Percentiles rank a stretch among this genome's conserved stretches.
phyloP scores from a whole-genome alignment of 176 grass and related monocot genomes.

The Phoenix roebelenii region DNA sequence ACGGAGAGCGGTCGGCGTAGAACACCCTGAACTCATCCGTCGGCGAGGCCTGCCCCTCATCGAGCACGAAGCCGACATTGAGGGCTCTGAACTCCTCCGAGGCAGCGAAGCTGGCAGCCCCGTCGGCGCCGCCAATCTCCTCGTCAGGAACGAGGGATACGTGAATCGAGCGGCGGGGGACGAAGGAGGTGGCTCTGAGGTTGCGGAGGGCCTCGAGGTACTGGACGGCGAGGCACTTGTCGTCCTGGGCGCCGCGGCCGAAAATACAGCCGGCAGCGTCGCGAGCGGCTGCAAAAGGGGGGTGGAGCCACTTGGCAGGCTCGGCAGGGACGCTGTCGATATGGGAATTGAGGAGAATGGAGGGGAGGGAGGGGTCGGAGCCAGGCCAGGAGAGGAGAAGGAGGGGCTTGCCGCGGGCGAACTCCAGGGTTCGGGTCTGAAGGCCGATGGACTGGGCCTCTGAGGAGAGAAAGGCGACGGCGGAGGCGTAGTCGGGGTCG shows the following conservation, averaged over 20 bases:
- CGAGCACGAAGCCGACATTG: constrained; percentile 74
- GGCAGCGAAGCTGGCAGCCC: constrained; percentile 28
- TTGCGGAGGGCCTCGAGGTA: constrained; percentile 84
- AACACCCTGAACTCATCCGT: constrained; percentile 80
- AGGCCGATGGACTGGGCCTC: constrained; percentile 56
- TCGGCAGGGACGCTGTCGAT: constrained; percentile 77
- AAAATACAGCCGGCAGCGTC: constrained; percentile 53
- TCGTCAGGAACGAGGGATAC: constrained; percentile 82
- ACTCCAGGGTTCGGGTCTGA: constrained; percentile 33
- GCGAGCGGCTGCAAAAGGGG: constrained; percentile 46
- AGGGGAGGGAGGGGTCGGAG: constrained; percentile 53
- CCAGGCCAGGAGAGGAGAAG: constrained; percentile 75
- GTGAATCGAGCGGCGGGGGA: constrained; percentile 59
- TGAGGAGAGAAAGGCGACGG: constrained; percentile 59
- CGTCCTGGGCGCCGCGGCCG: constrained; percentile 77
- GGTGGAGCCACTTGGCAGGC: constrained; percentile 45
- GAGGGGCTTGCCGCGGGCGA: constrained; percentile 52
- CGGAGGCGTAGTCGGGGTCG: constrained; percentile 53
- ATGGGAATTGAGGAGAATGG: constrained; percentile 88
- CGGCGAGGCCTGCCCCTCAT: constrained; percentile 79
- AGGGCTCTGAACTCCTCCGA: constrained; percentile 60
- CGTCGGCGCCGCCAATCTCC: constrained; percentile 62
- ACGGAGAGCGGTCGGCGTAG: constrained; percentile 63
- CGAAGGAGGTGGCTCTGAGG: constrained; percentile 45
- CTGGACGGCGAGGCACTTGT: constrained; percentile 89